Evolutionary conservation across 768 basidiomycete species (phyloP).

Genomic region (Hygrocybe punicea): DNA sequence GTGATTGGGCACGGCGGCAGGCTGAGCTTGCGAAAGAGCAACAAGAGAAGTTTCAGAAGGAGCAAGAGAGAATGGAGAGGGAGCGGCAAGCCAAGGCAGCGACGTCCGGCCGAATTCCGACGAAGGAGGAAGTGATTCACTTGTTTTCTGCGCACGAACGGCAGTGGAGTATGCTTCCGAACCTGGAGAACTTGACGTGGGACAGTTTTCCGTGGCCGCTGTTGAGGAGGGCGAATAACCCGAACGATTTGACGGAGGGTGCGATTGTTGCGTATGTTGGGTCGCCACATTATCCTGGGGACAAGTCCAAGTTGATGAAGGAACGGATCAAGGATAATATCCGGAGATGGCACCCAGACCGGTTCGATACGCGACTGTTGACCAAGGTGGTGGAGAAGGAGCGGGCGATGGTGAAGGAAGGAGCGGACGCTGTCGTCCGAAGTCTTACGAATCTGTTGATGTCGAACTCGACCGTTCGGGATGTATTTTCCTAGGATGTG

Average conservation of each 20-base stretch:
- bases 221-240: conserved; percentile 50
- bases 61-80: conserved; percentile 62
- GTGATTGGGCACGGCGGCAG: conserved; percentile 62
- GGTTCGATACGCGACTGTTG: conserved; percentile 69
- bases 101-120: conserved; percentile 49
- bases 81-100: conserved; percentile 51
- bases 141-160: conserved; percentile 60
- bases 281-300: conserved; percentile 53
- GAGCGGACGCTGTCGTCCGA: conserved; percentile 69
- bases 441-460: conserved; percentile 67
- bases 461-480: conserved; percentile 42
- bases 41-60: conserved; percentile 64
- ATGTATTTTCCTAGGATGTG: conserved; percentile 35
- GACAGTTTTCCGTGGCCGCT: conserved; percentile 73
- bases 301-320: conserved; percentile 52
- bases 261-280: conserved; percentile 62
- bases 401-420: conserved; percentile 63
- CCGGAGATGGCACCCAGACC: conserved; percentile 78
- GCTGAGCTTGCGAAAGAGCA: conserved; percentile 61
- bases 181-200: conserved; percentile 52
- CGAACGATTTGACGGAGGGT: conserved; percentile 58
- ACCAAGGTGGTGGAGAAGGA: conserved; percentile 61
- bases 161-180: conserved; percentile 52
- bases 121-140: conserved; percentile 54
- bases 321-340: conserved; percentile 76